Percentiles rank a stretch among this genome's conserved stretches.
These are phyloP conservation scores for Elsinoe necatrix DNA, from an alignment of 2,329 filamentous ascomycete species.

Conservation along the genomic window DNA sequence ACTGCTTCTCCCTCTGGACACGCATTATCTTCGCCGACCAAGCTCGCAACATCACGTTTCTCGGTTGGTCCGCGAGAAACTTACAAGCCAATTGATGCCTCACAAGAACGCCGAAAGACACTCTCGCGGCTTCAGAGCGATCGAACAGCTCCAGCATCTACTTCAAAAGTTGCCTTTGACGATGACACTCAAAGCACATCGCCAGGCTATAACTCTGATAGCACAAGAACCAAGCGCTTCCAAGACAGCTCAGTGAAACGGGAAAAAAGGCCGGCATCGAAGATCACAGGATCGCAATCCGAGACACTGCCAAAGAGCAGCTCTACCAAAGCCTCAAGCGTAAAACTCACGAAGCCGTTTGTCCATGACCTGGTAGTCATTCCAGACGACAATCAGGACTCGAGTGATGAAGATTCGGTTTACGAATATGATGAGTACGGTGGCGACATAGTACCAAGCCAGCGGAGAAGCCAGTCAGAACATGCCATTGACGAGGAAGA, in stretches of 20 bases:
- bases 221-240: neutral
- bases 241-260: neutral
- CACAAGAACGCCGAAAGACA: constrained; percentile 33
- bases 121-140: constrained; percentile 15
- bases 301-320: constrained; percentile 7
- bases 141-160: neutral
- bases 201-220: neutral
- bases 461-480: constrained; percentile 18
- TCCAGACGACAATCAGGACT: constrained; percentile 16
- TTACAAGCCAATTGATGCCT: constrained; percentile 38
- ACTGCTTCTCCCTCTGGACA: constrained; percentile 30
- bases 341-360: constrained; percentile 18
- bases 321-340: constrained; percentile 17
- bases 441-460: constrained; percentile 29
- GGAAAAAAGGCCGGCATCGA: neutral
- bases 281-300: neutral
- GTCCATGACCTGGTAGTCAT: constrained; percentile 20
- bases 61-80: constrained; percentile 31
- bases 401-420: constrained; percentile 15
- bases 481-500: constrained; percentile 21
- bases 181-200: constrained; percentile 8
- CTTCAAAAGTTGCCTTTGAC: constrained; percentile 13
- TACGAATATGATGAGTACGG: constrained; percentile 33
- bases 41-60: constrained; percentile 24
- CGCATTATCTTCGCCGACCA: constrained; percentile 29